phyloP scores from a whole-genome alignment of 2,329 filamentous ascomycete genomes.

The Fusarium circinatum region DNA sequence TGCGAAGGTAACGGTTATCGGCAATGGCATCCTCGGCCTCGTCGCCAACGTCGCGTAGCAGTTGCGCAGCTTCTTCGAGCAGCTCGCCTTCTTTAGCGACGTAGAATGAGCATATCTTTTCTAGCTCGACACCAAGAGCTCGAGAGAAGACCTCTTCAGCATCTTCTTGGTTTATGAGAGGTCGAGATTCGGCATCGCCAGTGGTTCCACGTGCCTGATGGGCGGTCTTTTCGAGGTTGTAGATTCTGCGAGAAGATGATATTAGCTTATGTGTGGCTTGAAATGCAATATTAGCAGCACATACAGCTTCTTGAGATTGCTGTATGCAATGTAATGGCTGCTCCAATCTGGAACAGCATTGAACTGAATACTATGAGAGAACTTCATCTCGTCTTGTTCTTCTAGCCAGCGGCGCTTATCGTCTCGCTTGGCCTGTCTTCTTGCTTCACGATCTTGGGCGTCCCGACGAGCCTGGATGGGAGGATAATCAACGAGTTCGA shows the following conservation, averaged over 20 bases:
- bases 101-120: constrained; percentile 95
- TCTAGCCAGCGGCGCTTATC: constrained; percentile 78
- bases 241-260: constrained; percentile 74
- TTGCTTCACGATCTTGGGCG: constrained; percentile 47
- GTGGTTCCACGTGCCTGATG: constrained; percentile 64
- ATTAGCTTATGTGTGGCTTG: constrained; percentile 2
- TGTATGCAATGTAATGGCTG: constrained; percentile 97
- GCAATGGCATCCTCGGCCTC: constrained; percentile 67
- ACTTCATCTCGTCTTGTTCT: constrained; percentile 93
- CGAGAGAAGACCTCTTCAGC: constrained; percentile 84
- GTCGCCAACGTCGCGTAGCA: constrained; percentile 80
- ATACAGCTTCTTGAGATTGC: constrained; percentile 97
- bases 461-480: constrained; percentile 46
- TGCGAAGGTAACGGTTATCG: constrained; percentile 50
- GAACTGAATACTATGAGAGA: constrained; percentile 99
- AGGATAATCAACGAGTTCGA: constrained; percentile 57
- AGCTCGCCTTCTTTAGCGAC: constrained; percentile 89
- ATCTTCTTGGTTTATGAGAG: constrained; percentile 78
- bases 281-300: constrained; percentile 48
- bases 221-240: constrained; percentile 88
- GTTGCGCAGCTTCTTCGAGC: constrained; percentile 78
- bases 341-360: constrained; percentile 99
- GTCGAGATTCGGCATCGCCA: constrained; percentile 84
- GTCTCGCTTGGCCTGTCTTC: constrained; percentile 58
- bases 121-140: constrained; percentile 86